phyloP scores from a whole-genome alignment of 306 rosid genomes.

The Inga laurina region DNA sequence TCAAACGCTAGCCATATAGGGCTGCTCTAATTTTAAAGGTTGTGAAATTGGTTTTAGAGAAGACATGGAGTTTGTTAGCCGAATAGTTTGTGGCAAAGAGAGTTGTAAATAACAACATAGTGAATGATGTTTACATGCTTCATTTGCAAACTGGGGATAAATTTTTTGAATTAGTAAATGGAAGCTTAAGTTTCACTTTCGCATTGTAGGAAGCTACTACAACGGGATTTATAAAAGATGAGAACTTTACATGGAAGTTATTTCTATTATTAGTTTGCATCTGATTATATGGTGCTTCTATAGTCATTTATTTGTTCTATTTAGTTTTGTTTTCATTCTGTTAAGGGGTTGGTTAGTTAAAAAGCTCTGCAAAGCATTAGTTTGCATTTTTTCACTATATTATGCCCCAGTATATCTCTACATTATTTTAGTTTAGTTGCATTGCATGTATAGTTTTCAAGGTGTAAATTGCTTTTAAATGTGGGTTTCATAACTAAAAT shows the following conservation, averaged over 20 bases:
- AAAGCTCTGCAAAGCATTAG: not conserved
- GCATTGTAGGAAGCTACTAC: not conserved
- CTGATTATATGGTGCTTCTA: not conserved
- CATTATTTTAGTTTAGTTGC: not conserved
- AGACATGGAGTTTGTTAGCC: conserved; percentile 61
- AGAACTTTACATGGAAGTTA: not conserved
- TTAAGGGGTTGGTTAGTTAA: not conserved
- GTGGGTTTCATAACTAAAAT: conserved; percentile 23
- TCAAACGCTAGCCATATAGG: not conserved
- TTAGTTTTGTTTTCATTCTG: too few species aligned
- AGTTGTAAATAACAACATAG: conserved; percentile 55
- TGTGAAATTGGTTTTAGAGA: conserved; percentile 27
- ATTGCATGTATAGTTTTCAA: not conserved
- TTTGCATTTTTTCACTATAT: not conserved
- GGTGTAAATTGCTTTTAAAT: not conserved
- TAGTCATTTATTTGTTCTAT: not conserved
- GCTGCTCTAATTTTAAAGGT: not conserved
- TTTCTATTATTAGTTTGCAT: not conserved
- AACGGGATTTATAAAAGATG: conserved; percentile 5
- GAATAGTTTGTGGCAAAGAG: conserved; percentile 38
- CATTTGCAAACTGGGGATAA: conserved; percentile 46
- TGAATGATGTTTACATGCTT: conserved; percentile 60
- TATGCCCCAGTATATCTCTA: not conserved
- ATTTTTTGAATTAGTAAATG: not conserved
- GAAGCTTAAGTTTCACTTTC: not conserved